A percentile compares a stretch with the other conserved stretches of the same genome.
These are phyloP conservation scores for Centella asiatica DNA, from an alignment of 129 eudicot species.

Conservation along the genomic window DNA sequence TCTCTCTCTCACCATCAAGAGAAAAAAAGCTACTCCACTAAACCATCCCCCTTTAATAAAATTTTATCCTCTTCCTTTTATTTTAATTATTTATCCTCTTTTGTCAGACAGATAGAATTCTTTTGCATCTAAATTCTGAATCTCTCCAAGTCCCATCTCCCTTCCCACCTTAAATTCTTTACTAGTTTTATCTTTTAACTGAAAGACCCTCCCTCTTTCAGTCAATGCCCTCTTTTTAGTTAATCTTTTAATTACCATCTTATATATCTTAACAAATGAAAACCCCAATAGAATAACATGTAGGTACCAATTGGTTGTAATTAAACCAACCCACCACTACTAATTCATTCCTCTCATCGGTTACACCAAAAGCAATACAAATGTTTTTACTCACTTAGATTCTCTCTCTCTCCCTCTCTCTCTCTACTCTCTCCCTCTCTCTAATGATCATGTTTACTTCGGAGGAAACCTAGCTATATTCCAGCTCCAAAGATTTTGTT, in stretches of 20 bases:
- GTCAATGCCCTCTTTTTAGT: neutral
- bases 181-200: conserved; percentile 5
- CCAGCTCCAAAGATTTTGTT: conserved; percentile 24
- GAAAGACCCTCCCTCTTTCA: conserved; percentile 10
- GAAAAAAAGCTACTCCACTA: conserved; percentile 35
- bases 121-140: conserved; percentile 2
- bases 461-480: conserved; percentile 32
- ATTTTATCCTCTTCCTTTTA: neutral
- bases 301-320: conserved; percentile 1
- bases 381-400: conserved; percentile 3
- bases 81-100: neutral
- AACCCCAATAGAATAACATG: conserved; percentile 1
- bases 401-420: no score
- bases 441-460: conserved; percentile 17
- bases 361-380: conserved; percentile 24
- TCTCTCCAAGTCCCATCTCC: conserved; percentile 10
- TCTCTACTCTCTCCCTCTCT: conserved; percentile 11
- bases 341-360: conserved; percentile 20
- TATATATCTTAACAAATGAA: neutral
- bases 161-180: no score
- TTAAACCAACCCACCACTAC: conserved; percentile 13
- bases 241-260: neutral
- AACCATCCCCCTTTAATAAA: conserved; percentile 5
- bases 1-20: conserved; percentile 18
- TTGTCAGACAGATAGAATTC: conserved; percentile 10